Evolutionary conservation across 139 green algal genomes (phyloP), one percentile per base, ranked within the genome.

Genomic region (Volvox reticuliferus): DNA sequence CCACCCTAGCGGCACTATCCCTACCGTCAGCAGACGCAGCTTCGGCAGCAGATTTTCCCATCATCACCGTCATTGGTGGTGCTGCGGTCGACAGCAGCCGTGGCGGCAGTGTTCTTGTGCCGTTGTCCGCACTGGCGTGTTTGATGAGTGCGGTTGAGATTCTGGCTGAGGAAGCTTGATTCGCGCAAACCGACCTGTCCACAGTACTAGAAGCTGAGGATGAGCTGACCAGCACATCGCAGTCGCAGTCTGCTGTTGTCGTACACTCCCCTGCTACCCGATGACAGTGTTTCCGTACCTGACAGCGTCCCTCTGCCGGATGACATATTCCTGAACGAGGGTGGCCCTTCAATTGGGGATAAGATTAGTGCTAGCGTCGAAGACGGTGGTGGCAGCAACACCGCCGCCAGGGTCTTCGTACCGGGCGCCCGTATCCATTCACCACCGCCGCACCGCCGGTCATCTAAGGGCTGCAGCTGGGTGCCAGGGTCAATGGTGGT

Each of bases 111-210:
- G 24, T n/a, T 55, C 5, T 55, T 55, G 5, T 55, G 44, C 44
- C 44, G 5, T 2, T 35, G 36, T 55, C 32, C 18, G 18, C 69
- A 0, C 28, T 55, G 28, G 69, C 69, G 16, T 14, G 0, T 67
- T 37, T 90, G 17, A 84, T 75, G 71, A 63, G 83, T 2, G 85
- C 63, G 37, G 83, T 90, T 37, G 73, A 83, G n/a, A 76, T 90
- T 24, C 71, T n/a, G 0, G 30, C 86, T 18, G 86, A 90, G 85
- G 1, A 37, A 19, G 69, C 86, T 5, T 69, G 86, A 32, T 65
- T 76, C 73, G 86, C 22, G 35, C 50, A 32, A 9, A 44, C 86
- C 0, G 86, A 90, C 73, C 55, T 90, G 30, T 69, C 86, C 30
- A 90, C 86, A 0, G 86, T 90, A 20, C 86, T 14, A 18, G 86